phyloP scores from a whole-genome alignment of 306 rosid genomes.

The Pterocarpus macrocarpus region DNA sequence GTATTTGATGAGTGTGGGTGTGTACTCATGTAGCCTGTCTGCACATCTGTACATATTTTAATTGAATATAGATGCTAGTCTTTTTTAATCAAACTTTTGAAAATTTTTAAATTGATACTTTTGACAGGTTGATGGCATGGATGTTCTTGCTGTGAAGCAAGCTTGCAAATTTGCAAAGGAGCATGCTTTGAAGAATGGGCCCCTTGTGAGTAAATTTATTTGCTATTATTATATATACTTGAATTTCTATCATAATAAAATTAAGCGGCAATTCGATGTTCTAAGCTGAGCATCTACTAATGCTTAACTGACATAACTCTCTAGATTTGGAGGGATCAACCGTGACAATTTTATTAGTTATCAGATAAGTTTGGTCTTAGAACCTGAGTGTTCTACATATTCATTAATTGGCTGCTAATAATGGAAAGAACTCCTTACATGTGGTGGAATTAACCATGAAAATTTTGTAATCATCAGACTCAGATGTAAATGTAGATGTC shows the following conservation, averaged over 20 bases:
- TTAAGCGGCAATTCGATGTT: slow-evolving; percentile 20
- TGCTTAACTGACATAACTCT: slow-evolving; percentile 10
- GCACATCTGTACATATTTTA: slow-evolving; percentile 28
- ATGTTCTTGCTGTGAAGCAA: slow-evolving; percentile 94
- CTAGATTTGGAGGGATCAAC: slow-evolving; percentile 8
- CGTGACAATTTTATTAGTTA: slow-evolving; percentile 16
- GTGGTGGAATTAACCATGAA: slow-evolving; percentile 5
- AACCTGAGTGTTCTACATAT: not conserved
- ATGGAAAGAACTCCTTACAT: slow-evolving; percentile 2
- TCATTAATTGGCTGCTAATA: not conserved
- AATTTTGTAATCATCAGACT: not conserved
- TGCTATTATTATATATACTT: slow-evolving; percentile 21
- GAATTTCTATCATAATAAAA: slow-evolving; percentile 25
- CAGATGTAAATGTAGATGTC: not conserved
- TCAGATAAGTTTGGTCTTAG: slow-evolving; percentile 3
- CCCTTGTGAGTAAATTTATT: slow-evolving; percentile 79
- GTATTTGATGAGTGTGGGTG: not conserved
- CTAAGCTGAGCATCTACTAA: slow-evolving; percentile 14
- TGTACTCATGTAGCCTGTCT: slow-evolving; percentile 4
- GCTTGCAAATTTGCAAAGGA: slow-evolving; percentile 96
- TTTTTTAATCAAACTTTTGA: not conserved
- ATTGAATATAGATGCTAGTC: slow-evolving; percentile 10
- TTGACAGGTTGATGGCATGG: slow-evolving; percentile 98
- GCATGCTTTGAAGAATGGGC: slow-evolving; percentile 94
- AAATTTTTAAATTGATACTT: slow-evolving; percentile 30